phyloP scores from a whole-genome alignment of 495 filamentous ascomycete genomes.

The Tuber umbilicatum region DNA sequence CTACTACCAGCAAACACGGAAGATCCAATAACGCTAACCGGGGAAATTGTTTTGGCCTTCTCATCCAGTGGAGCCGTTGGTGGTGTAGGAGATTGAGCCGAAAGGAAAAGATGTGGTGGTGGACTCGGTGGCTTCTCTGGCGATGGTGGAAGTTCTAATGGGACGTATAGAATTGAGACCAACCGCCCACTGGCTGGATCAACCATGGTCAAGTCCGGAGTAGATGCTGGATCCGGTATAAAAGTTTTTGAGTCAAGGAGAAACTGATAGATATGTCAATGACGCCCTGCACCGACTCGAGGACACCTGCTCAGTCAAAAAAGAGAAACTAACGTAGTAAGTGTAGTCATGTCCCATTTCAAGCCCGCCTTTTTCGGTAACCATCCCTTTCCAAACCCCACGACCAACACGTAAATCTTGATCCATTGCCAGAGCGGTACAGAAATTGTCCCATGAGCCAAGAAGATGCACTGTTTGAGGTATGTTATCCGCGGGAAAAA shows the following conservation, averaged over 20 bases:
- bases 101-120: slow-evolving; percentile 25
- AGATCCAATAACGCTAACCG: slow-evolving; percentile 23
- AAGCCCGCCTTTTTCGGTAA: slow-evolving; percentile 34
- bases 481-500: slow-evolving; percentile 26
- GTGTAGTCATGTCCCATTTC: slow-evolving; percentile 38
- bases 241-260: slow-evolving; percentile 26
- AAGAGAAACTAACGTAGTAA: slow-evolving; percentile 34
- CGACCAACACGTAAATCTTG: slow-evolving; percentile 36
- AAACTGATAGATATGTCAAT: slow-evolving; percentile 25
- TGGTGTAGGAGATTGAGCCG: slow-evolving; percentile 1
- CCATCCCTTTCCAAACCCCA: slow-evolving; percentile 38
- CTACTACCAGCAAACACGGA: slow-evolving; percentile 28
- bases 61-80: slow-evolving; percentile 18
- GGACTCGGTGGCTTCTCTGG: slow-evolving; percentile 21
- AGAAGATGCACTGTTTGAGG: slow-evolving; percentile 33
- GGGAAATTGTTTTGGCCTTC: slow-evolving; percentile 31
- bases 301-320: not conserved
- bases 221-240: slow-evolving; percentile 36
- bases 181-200: slow-evolving; percentile 30
- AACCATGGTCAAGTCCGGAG: slow-evolving; percentile 20
- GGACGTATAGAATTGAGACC: slow-evolving; percentile 33
- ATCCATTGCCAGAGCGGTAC: slow-evolving; percentile 29
- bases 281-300: not conserved
- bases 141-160: slow-evolving; percentile 34
- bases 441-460: slow-evolving; percentile 39